Conservation (phyloP, 176 grass and related monocot species). For the Oryza rufipogon region DNA sequence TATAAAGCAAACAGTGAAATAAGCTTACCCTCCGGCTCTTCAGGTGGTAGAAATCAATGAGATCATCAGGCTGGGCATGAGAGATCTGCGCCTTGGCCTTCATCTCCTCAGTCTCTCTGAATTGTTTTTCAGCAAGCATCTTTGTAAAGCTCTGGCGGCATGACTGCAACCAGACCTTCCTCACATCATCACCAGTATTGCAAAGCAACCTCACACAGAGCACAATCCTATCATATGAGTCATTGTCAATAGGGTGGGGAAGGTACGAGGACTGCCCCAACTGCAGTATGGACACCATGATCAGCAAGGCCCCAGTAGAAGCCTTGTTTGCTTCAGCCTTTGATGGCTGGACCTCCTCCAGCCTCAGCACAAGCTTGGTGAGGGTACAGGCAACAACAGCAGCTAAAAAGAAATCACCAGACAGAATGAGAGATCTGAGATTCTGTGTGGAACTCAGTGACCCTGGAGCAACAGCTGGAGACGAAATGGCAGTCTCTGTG, state of each 20-base stretch:
- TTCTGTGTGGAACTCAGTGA: constrained; percentile 43
- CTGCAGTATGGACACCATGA: constrained; percentile 62
- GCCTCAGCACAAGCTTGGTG: constrained; percentile 65
- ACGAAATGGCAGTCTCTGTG: constrained; percentile 47
- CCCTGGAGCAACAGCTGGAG: constrained; percentile 45
- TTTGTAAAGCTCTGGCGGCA: constrained; percentile 59
- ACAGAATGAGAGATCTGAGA: constrained; percentile 65
- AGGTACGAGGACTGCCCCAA: constrained; percentile 57
- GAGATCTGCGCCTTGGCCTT: constrained; percentile 62
- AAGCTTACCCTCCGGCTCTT: constrained; percentile 68
- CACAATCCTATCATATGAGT: constrained; percentile 63
- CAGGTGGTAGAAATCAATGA: constrained; percentile 77
- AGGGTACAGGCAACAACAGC: constrained; percentile 49
- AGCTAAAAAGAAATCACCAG: constrained; percentile 69
- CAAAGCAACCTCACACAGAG: constrained; percentile 66
- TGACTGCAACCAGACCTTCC: constrained; percentile 63
- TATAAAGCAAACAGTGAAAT: constrained; percentile 16
- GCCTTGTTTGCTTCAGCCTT: constrained; percentile 55
- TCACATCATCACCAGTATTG: constrained; percentile 63
- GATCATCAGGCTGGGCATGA: constrained; percentile 73
- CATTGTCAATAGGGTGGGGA: constrained; percentile 59
- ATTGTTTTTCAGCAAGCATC: constrained; percentile 77
- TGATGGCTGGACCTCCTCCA: constrained; percentile 61
- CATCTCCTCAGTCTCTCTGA: constrained; percentile 67
- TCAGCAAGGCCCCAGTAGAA: constrained; percentile 53